Base-by-base conservation (phyloP, 2,329 filamentous ascomycete species). In the Knufia fluminis region DNA sequence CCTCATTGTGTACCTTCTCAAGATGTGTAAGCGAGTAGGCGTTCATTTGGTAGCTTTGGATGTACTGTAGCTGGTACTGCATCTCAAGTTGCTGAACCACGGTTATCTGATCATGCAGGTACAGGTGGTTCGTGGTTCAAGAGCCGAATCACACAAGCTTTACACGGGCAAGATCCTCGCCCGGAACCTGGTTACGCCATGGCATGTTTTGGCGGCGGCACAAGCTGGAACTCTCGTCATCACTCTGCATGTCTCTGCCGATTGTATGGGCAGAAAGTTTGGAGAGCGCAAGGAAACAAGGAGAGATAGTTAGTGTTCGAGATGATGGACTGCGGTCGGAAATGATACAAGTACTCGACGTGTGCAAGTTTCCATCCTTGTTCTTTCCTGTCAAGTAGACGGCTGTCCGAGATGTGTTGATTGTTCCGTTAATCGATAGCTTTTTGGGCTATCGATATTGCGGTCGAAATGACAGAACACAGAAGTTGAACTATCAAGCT, bases 361-460 rank as follows among this genome's bases (percentile, higher is more conserved):
- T 19, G 24, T 32, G 16, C 42, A 20, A 14, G 3, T 32, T 32
- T 16, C 8, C 9, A 6, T 45, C n/a, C 19, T 45, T 26, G 17
- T 19, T 20, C 33, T 19, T 20, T 32, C n/a, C 33, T 23, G 19
- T 10, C 16, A 19, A 26, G 26, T 33, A 20, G 17, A 19, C 26
- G 6, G 26, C 12, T 35, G 17, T 20, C 10, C n/a, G 33, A 33
- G 42, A 35, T 45, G 24, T 45, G 16, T 20, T 45, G 31, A 23
- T 24, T 41, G 9, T 43, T 22, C 22, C n/a, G 20, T 16, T n/a
- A 22, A 19, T 33, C 42, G 42, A 45, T 45, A 20, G 42, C 42
- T 45, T 19, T 3, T 33, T 19, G 8, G 14, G 42, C 42, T 45
- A 33, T 45, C 42, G 42, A 45, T 8, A 35, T 45, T 20, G 42